Evolutionary conservation across 2,329 filamentous ascomycete genomes (phyloP).

Genomic region (Sphaceloma murrayae): DNA sequence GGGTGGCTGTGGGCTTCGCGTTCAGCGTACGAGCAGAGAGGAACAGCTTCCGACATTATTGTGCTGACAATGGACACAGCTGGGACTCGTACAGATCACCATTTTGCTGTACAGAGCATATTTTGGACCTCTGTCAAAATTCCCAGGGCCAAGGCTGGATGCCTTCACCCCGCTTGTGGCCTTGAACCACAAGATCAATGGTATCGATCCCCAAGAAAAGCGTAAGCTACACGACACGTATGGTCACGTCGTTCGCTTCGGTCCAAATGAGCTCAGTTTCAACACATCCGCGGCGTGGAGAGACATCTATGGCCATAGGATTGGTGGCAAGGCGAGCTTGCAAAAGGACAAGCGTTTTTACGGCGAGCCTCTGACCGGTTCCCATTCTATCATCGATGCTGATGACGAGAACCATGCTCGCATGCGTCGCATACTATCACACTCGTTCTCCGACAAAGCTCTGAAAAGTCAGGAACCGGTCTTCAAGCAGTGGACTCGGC

Average conservation of each 20-base stretch:
- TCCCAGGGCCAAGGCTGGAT: conserved; percentile 34
- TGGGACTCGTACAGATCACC: conserved; percentile 1
- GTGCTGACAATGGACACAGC: not conserved
- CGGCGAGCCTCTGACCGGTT: conserved; percentile 19
- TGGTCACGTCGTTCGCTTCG: conserved; percentile 40
- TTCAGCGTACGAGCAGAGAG: not conserved
- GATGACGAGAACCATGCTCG: conserved; percentile 33
- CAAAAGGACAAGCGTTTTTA: conserved; percentile 23
- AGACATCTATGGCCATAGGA: conserved; percentile 33
- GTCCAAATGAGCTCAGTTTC: conserved; percentile 41
- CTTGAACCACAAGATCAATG: conserved; percentile 13
- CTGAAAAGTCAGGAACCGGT: conserved; percentile 33
- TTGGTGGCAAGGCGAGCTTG: conserved; percentile 20
- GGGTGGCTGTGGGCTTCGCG: not conserved
- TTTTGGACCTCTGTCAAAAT: conserved; percentile 36
- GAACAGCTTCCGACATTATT: not conserved
- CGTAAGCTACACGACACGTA: conserved; percentile 32
- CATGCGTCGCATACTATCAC: conserved; percentile 32
- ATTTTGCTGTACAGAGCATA: conserved; percentile 31
- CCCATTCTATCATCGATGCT: conserved; percentile 21
- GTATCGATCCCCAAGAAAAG: conserved; percentile 17
- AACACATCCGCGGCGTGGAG: conserved; percentile 32
- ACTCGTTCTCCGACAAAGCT: conserved; percentile 35
- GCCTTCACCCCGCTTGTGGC: conserved; percentile 18
- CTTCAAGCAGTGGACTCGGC: conserved; percentile 33